Evolutionary conservation across 2,329 filamentous ascomycete genomes (phyloP), one percentile per base, ranked within the genome.

Genomic region (Fusarium marasasianum): DNA sequence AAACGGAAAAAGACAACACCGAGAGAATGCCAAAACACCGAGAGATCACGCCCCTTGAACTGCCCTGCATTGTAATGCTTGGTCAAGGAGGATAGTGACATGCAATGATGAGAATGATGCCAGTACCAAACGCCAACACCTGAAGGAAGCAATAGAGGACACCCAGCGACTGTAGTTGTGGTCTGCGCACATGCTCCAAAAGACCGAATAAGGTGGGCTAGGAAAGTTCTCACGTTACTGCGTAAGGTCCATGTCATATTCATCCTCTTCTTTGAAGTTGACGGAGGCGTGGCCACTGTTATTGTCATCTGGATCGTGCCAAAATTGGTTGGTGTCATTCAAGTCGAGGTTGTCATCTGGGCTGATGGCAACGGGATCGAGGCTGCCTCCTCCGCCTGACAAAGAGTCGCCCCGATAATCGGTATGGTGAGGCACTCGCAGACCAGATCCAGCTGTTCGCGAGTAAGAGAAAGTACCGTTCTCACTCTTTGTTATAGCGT

Each of bases 191-290:
- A 41, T 33, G 51, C 45, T 35, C 38, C 38, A 47, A 43, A 58
- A 50, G 60, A 61, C 33, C 37, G 31, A 56, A 35, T 43, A 53
- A 45, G 54, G 53, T 62, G 43, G 66, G 45, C 53, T 54, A 47
- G 48, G 48, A 33, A 55, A 29, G 35, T 37, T 37, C 50, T 26
- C 54, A 48, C 43, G 50, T 72, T 80, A 79, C 56, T 81, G 81
- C 37, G 84, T 88, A 74, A 91, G 83, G 75, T 96, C 94, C 93
- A 97, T 97, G 79, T 91, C 91, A 79, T 93, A 97, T 84, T 98
- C 95, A 77, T 98, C 95, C 83, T 98, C 95, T 82, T 98, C 95
- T 83, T 98, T 98, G 84, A 98, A 94, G 81, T 92, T 91, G 79
- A 94, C 86, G 12, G 86, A 85, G 31, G 87, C 87, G 50, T 91